Evolutionary conservation across 2,329 filamentous ascomycete species (phyloP).

Genomic region (Microdochium nivale): DNA sequence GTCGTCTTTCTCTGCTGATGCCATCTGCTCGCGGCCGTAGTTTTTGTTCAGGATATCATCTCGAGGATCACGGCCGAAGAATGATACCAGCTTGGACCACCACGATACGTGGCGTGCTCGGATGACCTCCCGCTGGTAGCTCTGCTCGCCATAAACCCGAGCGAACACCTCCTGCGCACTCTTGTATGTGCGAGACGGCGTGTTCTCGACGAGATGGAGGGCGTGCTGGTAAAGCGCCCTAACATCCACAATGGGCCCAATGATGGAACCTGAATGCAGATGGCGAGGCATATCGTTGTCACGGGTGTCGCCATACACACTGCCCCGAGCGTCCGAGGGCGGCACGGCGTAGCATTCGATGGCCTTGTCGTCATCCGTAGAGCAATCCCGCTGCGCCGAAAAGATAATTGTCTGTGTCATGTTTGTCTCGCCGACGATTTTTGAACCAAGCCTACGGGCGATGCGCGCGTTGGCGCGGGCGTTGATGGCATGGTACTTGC

Average conservation of each 20-base stretch:
- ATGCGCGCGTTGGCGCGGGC: slow-evolving; percentile 5
- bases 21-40: neutral
- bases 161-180: slow-evolving; percentile 15
- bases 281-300: slow-evolving; percentile 5
- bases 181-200: neutral
- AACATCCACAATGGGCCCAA: slow-evolving; percentile 7
- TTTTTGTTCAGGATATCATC: neutral
- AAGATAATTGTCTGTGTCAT: slow-evolving; percentile 5
- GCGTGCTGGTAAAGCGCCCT: slow-evolving; percentile 4
- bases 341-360: slow-evolving; percentile 6
- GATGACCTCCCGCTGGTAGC: slow-evolving; percentile 16
- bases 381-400: slow-evolving; percentile 7
- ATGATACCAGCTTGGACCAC: neutral
- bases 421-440: neutral
- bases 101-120: slow-evolving; percentile 7
- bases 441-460: neutral
- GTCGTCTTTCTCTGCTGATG: neutral
- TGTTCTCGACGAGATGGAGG: neutral
- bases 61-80: neutral
- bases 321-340: slow-evolving; percentile 1
- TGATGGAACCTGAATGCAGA: slow-evolving; percentile 8
- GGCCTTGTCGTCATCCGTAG: slow-evolving; percentile 1
- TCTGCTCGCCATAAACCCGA: slow-evolving; percentile 19
- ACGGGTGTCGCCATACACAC: slow-evolving; percentile 4
- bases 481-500: slow-evolving; percentile 8